These are phyloP conservation scores for Ophiocordyceps polyrhachis-furcata DNA, from an alignment of 2,329 filamentous ascomycete species.

Conservation along the genomic window DNA sequence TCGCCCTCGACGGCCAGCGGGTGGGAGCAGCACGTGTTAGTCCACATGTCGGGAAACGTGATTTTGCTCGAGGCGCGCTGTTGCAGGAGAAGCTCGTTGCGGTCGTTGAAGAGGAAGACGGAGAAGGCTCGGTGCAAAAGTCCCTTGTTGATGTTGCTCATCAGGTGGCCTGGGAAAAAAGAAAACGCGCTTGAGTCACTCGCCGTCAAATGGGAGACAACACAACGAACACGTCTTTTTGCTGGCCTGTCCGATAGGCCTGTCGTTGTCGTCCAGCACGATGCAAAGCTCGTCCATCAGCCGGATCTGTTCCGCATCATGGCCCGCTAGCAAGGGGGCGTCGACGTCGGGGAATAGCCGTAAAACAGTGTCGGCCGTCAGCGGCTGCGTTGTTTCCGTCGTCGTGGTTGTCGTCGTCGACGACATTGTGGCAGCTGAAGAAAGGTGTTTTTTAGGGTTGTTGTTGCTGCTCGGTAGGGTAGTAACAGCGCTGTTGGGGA, in stretches of 20 bases:
- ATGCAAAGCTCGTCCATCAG: constrained; percentile 99
- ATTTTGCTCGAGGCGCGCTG: constrained; percentile 95
- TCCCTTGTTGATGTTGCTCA: constrained; percentile 95
- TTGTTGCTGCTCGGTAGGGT: background rate
- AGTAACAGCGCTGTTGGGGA: too few relatives aligned
- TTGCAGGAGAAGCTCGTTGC: constrained; percentile 84
- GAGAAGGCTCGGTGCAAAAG: constrained; percentile 95
- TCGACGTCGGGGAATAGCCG: constrained; percentile 74
- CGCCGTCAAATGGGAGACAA: background rate
- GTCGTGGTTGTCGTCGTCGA: constrained; percentile 12
- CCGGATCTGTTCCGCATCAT: constrained; percentile 94
- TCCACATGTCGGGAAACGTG: constrained; percentile 98
- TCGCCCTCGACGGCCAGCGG: constrained; percentile 81
- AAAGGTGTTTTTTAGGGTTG: background rate
- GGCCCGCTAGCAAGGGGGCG: constrained; percentile 61
- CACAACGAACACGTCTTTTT: constrained; percentile 83
- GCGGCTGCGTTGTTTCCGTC: constrained; percentile 27
- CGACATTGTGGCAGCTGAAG: background rate
- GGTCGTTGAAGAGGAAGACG: constrained; percentile 89
- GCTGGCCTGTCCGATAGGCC: constrained; percentile 86
- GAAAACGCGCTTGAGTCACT: background rate
- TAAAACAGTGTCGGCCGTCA: constrained; percentile 74
- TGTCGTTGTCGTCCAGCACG: constrained; percentile 79
- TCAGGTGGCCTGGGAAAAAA: constrained; percentile 70
- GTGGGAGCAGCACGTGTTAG: constrained; percentile 98